Percentiles rank a stretch among this genome's conserved stretches.
Evolutionary conservation across 169 alveolate genomes (phyloP).

Genomic region (Plasmodium chabaudi): DNA sequence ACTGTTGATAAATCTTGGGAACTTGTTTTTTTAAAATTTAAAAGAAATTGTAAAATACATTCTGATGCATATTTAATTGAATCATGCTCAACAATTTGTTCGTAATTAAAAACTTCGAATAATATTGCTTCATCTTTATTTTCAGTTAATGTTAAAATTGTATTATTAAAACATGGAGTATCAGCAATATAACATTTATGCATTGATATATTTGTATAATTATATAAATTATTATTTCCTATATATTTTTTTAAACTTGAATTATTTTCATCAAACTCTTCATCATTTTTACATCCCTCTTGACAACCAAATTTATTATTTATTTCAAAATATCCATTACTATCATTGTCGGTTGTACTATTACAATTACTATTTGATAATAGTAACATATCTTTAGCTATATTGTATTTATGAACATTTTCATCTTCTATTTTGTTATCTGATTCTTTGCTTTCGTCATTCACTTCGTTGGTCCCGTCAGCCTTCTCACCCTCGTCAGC

Average conservation of each 20-base stretch:
- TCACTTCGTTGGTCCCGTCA: neutral
- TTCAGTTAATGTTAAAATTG: constrained; percentile 16
- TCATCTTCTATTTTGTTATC: constrained; percentile 29
- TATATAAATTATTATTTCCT: neutral
- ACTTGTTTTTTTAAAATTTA: constrained; percentile 12
- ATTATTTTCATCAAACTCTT: neutral
- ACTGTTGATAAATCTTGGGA: constrained; percentile 14
- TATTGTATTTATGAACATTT: constrained; percentile 40
- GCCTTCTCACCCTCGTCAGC: too few relatives aligned
- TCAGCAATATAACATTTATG: neutral
- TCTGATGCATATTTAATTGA: constrained; percentile 60
- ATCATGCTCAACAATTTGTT: constrained; percentile 59
- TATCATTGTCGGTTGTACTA: constrained; percentile 11
- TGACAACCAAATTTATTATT: neutral
- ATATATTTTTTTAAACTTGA: neutral
- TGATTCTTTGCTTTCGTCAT: neutral
- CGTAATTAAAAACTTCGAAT: constrained; percentile 66
- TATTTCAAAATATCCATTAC: neutral
- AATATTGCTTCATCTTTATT: constrained; percentile 56
- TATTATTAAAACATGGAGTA: constrained; percentile 20
- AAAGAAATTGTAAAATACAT: constrained; percentile 36
- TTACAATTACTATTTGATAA: constrained; percentile 21
- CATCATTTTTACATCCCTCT: neutral
- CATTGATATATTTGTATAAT: neutral
- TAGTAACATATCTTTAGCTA: constrained; percentile 56